Evolutionary conservation across 208 protist genomes (phyloP).

Genomic region (Crithidia acanthocephali): DNA sequence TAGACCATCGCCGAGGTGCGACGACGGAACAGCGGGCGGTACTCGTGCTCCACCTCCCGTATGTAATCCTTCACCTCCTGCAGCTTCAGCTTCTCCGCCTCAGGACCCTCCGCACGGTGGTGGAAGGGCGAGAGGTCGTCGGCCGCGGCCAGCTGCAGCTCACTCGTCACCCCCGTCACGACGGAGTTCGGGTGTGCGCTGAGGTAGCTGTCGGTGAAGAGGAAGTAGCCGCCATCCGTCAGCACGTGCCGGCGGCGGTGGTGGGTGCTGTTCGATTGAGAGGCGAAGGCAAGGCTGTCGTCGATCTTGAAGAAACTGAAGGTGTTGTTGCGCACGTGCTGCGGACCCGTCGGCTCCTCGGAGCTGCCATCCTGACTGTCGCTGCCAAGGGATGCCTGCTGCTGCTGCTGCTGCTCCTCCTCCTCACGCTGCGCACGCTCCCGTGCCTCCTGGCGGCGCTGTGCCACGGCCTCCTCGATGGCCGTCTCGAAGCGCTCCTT

Average conservation of each 20-base stretch:
- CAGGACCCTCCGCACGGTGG: constrained; percentile 9
- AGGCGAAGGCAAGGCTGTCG: not conserved
- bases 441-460: not conserved
- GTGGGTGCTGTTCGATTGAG: not conserved
- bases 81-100: constrained; percentile 28
- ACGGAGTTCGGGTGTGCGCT: constrained; percentile 19
- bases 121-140: not conserved
- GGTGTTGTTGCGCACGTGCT: constrained; percentile 8
- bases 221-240: constrained; percentile 27
- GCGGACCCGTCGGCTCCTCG: not conserved
- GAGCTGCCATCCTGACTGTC: not conserved
- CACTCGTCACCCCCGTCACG: constrained; percentile 30
- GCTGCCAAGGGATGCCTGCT: not conserved
- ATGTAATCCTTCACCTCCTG: constrained; percentile 36
- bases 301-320: constrained; percentile 11
- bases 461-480: constrained; percentile 2
- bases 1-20: constrained; percentile 26
- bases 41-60: constrained; percentile 24
- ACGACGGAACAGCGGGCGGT: constrained; percentile 34
- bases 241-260: constrained; percentile 23
- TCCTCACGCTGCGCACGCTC: constrained; percentile 1
- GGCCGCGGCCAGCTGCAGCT: constrained; percentile 8
- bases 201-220: constrained; percentile 42
- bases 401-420: constrained; percentile 7
- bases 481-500: constrained; percentile 29